Conservation (phyloP, 2,329 filamentous ascomycete species). For the Salinomyces thailandicus region DNA sequence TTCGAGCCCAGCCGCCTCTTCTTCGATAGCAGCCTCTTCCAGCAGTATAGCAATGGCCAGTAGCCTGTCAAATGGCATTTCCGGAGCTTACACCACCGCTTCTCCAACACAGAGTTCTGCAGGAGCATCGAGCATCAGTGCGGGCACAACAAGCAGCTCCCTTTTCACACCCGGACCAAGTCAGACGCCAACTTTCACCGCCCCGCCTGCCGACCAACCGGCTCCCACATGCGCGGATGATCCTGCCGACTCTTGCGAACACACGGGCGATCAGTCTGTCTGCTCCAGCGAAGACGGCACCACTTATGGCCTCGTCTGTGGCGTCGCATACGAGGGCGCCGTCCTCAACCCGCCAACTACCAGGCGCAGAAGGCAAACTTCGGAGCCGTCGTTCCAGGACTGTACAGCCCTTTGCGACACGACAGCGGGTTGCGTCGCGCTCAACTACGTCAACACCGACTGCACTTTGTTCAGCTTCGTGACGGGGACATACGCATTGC, state of each 20-base stretch:
- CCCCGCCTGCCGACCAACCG: not conserved
- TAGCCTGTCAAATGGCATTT: not conserved
- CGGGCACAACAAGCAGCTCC: not conserved
- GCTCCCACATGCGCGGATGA: not conserved
- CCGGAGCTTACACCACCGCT: not conserved
- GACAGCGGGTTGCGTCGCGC: slow-evolving; percentile 18
- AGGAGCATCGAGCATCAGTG: too few species aligned
- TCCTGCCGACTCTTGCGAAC: not conserved
- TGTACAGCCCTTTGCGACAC: slow-evolving; percentile 16
- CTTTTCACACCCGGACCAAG: not conserved
- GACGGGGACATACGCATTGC: slow-evolving; percentile 14
- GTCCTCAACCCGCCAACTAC: slow-evolving; percentile 11
- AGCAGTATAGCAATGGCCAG: not conserved
- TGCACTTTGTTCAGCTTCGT: slow-evolving; percentile 23
- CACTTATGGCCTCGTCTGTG: slow-evolving; percentile 9
- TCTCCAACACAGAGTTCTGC: too few species aligned
- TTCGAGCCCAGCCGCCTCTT: too few species aligned
- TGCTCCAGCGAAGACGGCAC: not conserved
- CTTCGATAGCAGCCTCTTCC: not conserved
- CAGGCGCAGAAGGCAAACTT: slow-evolving; percentile 8
- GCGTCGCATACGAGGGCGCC: slow-evolving; percentile 12
- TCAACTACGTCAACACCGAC: slow-evolving; percentile 20
- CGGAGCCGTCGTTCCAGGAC: slow-evolving; percentile 8
- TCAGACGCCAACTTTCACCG: not conserved
- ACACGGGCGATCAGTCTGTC: not conserved